Conservation (phyloP, 352 stramenopile genomes). For the Pythium dissotocum region DNA sequence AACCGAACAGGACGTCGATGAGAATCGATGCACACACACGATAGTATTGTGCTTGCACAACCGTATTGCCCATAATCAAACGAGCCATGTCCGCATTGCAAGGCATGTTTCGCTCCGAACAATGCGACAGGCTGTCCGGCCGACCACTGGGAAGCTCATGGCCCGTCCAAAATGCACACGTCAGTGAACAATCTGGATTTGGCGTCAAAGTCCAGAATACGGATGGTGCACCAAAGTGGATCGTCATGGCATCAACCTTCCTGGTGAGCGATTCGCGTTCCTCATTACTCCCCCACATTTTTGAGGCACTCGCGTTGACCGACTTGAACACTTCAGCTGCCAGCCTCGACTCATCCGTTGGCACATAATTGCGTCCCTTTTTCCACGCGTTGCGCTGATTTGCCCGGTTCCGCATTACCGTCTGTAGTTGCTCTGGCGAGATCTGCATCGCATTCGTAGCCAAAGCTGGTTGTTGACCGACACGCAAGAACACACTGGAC, state of each 20-base stretch:
- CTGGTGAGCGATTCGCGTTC: constrained; percentile 21
- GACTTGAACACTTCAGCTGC: constrained; percentile 8
- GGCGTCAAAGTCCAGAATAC: constrained; percentile 38
- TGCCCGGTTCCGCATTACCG: constrained; percentile 11
- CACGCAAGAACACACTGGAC: constrained; percentile 23
- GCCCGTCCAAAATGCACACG: constrained; percentile 28
- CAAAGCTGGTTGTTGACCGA: constrained; percentile 20
- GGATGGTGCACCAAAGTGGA: constrained; percentile 23
- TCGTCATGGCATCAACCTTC: constrained; percentile 25
- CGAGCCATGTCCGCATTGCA: constrained; percentile 10
- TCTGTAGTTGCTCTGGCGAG: constrained; percentile 15
- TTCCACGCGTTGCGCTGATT: constrained; percentile 20
- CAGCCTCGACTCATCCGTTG: not conserved
- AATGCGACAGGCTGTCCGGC: constrained; percentile 1
- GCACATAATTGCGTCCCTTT: not conserved
- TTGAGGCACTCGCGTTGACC: constrained; percentile 15
- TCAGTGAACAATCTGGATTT: constrained; percentile 30
- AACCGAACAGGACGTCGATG: constrained; percentile 23
- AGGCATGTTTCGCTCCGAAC: constrained; percentile 19
- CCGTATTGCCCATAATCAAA: constrained; percentile 20
- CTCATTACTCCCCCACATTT: constrained; percentile 36
- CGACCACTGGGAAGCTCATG: constrained; percentile 10
- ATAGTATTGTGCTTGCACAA: constrained; percentile 24
- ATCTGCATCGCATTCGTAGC: constrained; percentile 15
- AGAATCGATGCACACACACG: constrained; percentile 13